phyloP scores from a whole-genome alignment of 2,329 filamentous ascomycete species.

The Aaosphaeria arxii region DNA sequence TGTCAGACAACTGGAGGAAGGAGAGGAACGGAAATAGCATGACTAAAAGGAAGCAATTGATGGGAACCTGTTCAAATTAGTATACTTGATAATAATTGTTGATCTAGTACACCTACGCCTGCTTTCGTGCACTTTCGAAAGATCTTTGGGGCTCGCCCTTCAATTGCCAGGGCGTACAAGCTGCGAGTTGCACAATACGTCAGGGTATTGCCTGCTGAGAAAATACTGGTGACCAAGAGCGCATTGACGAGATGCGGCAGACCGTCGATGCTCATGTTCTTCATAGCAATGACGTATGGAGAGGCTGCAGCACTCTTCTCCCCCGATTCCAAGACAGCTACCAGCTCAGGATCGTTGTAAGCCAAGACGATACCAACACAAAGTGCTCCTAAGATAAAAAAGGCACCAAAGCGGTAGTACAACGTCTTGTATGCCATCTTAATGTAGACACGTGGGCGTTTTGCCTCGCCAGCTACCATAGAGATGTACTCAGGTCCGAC shows the following conservation, averaged over 20 bases:
- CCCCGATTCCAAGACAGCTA: conserved; percentile 46
- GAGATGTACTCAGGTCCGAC: conserved; percentile 40
- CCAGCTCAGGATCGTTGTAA: conserved; percentile 66
- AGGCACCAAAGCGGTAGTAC: conserved; percentile 34
- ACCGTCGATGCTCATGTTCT: conserved; percentile 48
- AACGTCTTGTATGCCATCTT: conserved; percentile 29
- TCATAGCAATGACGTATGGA: conserved; percentile 59
- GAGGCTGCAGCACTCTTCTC: conserved; percentile 47
- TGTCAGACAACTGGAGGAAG: conserved; percentile 69
- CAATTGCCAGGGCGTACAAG: background rate
- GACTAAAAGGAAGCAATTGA: conserved; percentile 65
- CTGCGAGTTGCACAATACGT: background rate
- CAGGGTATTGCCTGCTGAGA: conserved; percentile 34
- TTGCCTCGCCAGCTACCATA: conserved; percentile 39
- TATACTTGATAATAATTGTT: background rate
- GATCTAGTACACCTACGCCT: conserved; percentile 30
- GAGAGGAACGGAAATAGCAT: conserved; percentile 63
- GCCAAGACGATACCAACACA: conserved; percentile 38
- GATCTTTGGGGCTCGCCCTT: background rate
- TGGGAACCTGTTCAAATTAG: conserved; percentile 48
- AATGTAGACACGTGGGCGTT: conserved; percentile 15
- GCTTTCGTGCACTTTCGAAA: conserved; percentile 49
- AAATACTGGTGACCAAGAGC: conserved; percentile 46
- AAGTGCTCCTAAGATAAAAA: conserved; percentile 37
- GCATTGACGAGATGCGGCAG: conserved; percentile 57